Evolutionary conservation across 2,329 filamentous ascomycete species (phyloP), one percentile per base, ranked within the genome.

Genomic region (Neopestalotiopsis sp.): DNA sequence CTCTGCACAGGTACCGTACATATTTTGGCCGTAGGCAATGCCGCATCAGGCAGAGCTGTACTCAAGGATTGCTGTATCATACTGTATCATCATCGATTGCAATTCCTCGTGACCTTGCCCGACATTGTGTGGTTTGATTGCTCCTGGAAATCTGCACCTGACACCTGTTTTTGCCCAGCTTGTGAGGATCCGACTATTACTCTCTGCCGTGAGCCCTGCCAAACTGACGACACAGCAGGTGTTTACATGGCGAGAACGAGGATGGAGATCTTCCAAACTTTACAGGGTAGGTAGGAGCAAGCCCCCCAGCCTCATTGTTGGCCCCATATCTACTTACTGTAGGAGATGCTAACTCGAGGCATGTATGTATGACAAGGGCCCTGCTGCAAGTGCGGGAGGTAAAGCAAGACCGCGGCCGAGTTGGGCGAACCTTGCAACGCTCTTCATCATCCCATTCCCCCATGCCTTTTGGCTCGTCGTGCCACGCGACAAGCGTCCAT

Each of bases 341-440:
- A 7, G 9, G 49, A n/a, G 34, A 10, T 56, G 13, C 49, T 56
- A 24, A n/a, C 17, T 24, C 17, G 17, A 56, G 49, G 17, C 49
- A 7, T n/a, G 17, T 59, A 34, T 59, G 24, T 59, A 12, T 34
- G 57, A 59, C 57, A 24, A 59, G 32, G 34, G 59, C 62, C 14
- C 42, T 65, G 42, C 62, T 65, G 62, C 62, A 65, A 65, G 62
- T 65, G 62, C 62, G 62, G 59, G 62, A 65, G 28, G 62, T 20
- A 34, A 40, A 34, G 30, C 57, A 59, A 30, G 40, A 65, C 62
- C 34, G 34, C 62, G 62, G 38, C 62, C 38, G 34, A 53, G 62
- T 13, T 65, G 62, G 62, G n/a, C 20, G n/a, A 53, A 53, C 45
- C 45, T 53, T 53, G 45, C 45, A 53, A 53, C 17, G 45, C 45